These are phyloP conservation scores for Corinectria fuckeliana DNA, from an alignment of 2,329 filamentous ascomycete genomes.

Conservation along the genomic window DNA sequence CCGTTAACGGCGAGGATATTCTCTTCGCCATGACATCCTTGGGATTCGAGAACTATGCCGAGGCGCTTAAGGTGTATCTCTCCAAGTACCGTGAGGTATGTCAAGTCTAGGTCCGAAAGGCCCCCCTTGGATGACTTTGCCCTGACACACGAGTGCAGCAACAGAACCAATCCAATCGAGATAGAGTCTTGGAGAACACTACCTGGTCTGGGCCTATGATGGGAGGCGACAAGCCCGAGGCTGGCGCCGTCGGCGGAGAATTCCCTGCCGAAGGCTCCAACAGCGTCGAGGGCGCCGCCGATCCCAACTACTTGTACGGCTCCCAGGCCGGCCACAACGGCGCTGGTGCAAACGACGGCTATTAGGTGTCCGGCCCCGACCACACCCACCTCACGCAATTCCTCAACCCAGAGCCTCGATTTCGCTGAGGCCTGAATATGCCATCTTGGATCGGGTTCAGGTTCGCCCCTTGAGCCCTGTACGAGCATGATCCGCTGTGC, in stretches of 20 bases:
- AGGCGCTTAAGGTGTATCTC: constrained; percentile 97
- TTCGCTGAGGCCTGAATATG: neutral
- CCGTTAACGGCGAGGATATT: constrained; percentile 98
- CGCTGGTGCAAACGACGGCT: constrained; percentile 58
- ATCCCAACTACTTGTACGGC: constrained; percentile 59
- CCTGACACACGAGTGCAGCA: constrained; percentile 38
- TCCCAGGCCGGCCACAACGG: constrained; percentile 66
- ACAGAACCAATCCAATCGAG: constrained; percentile 51
- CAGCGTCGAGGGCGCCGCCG: constrained; percentile 49
- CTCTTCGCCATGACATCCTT: constrained; percentile 98
- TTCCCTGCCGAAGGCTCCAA: constrained; percentile 49
- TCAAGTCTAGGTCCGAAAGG: neutral
- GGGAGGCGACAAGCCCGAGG: constrained; percentile 43
- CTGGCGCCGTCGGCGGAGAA: constrained; percentile 44
- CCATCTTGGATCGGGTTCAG: neutral
- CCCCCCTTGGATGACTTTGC: constrained; percentile 11
- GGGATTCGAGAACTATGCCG: constrained; percentile 98
- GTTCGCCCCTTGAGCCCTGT: neutral
- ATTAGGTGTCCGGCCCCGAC: constrained; percentile 43
- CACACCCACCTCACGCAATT: neutral
- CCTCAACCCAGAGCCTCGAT: neutral
- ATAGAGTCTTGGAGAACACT: constrained; percentile 45
- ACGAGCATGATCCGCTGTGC: constrained; percentile 2
- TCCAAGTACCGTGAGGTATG: constrained; percentile 97
- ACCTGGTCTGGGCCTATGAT: constrained; percentile 43